These are phyloP conservation scores for Syzygium oleosum DNA, from an alignment of 345 rosid genomes.

Conservation along the genomic window DNA sequence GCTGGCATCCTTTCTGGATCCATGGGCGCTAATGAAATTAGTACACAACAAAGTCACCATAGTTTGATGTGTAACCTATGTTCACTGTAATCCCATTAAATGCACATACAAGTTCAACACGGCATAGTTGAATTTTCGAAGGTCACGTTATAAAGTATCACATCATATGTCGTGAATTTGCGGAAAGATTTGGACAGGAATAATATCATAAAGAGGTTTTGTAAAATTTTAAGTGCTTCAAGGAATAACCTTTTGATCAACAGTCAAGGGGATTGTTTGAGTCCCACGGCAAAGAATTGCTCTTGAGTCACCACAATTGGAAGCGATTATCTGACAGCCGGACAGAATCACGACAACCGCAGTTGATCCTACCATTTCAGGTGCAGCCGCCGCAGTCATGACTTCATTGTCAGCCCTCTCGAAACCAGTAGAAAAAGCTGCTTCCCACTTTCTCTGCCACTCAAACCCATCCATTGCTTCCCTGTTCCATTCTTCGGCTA, in stretches of 20 bases:
- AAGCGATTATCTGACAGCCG: slow-evolving; percentile 47
- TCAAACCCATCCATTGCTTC: slow-evolving; percentile 14
- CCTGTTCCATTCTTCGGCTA: slow-evolving; percentile 41
- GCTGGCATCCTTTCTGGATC: neutral
- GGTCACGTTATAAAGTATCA: neutral
- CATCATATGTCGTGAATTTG: neutral
- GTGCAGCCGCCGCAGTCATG: slow-evolving; percentile 20
- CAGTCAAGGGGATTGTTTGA: slow-evolving; percentile 35
- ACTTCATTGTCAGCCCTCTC: slow-evolving; percentile 33
- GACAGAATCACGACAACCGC: slow-evolving; percentile 47
- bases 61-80: neutral
- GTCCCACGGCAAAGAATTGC: slow-evolving; percentile 46
- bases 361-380: slow-evolving; percentile 59
- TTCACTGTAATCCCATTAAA: neutral
- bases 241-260: slow-evolving; percentile 50
- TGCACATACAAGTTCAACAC: neutral
- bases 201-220: neutral
- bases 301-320: slow-evolving; percentile 11
- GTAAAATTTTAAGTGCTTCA: neutral
- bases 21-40: neutral
- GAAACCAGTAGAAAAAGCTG: slow-evolving; percentile 32
- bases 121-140: neutral
- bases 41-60: neutral
- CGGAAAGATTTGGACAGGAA: neutral
- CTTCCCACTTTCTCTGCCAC: slow-evolving; percentile 50